Evolutionary conservation across 352 stramenopile genomes (phyloP).

Genomic region (Phytophthora citricola): DNA sequence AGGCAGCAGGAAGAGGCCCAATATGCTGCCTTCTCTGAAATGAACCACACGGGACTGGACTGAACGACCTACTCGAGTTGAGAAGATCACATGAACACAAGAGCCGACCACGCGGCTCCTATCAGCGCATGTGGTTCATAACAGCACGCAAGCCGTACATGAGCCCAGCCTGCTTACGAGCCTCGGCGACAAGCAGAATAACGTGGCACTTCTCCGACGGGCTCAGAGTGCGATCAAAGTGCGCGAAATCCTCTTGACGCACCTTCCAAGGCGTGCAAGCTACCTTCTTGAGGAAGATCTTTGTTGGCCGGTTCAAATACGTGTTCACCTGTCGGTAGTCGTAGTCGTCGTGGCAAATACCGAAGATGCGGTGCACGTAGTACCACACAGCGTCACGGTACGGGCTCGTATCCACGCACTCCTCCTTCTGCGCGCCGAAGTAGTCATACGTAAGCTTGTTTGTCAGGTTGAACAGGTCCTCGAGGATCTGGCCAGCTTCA

Average conservation of each 20-base stretch:
- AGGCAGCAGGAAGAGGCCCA: constrained; percentile 17
- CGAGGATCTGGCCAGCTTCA: constrained; percentile 81
- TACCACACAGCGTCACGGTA: constrained; percentile 89
- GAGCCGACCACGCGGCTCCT: constrained; percentile 3
- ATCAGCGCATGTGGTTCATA: constrained; percentile 89
- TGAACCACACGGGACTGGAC: constrained; percentile 36
- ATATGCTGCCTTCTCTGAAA: constrained; percentile 22
- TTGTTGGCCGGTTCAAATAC: constrained; percentile 84
- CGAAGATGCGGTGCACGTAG: constrained; percentile 89
- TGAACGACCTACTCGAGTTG: constrained; percentile 30
- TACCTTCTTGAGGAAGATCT: constrained; percentile 90
- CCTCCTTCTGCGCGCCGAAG: constrained; percentile 65
- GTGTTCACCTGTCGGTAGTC: constrained; percentile 87
- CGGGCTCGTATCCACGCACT: constrained; percentile 76
- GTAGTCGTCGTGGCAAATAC: constrained; percentile 91
- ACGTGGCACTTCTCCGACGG: constrained; percentile 88
- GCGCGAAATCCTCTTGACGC: constrained; percentile 78
- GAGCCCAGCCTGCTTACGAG: constrained; percentile 85
- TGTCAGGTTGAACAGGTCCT: constrained; percentile 89
- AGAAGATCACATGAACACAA: constrained; percentile 28
- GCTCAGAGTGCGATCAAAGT: constrained; percentile 84
- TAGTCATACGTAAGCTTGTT: constrained; percentile 86
- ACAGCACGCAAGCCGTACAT: constrained; percentile 89
- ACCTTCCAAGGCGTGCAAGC: constrained; percentile 89
- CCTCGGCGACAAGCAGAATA: constrained; percentile 82